These are phyloP conservation scores for Solanum hybrid DNA, from an alignment of 305 asterid species.

Conservation along the genomic window DNA sequence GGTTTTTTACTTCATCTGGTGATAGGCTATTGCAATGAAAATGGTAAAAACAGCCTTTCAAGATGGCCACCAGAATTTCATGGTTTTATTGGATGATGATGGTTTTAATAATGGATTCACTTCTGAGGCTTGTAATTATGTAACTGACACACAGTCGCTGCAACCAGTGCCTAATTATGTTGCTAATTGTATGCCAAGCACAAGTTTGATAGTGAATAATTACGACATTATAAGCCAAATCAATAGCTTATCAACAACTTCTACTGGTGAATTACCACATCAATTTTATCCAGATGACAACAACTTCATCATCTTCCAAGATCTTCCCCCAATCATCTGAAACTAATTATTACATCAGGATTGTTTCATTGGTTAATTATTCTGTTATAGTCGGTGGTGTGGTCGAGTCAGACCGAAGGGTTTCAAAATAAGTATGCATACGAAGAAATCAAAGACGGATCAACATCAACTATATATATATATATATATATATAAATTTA, in stretches of 20 bases:
- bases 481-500: too few relatives aligned
- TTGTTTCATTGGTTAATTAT: background rate
- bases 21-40: background rate
- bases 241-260: background rate
- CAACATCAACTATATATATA: too few relatives aligned
- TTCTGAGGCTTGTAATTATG: background rate
- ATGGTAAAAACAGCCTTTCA: background rate
- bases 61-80: background rate
- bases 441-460: too few relatives aligned
- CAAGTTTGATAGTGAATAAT: background rate
- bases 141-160: background rate
- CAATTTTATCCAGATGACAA: background rate
- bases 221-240: background rate
- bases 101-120: background rate
- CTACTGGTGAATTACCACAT: background rate
- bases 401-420: background rate
- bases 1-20: background rate
- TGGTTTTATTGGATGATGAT: background rate
- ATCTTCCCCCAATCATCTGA: background rate
- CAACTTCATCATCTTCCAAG: background rate
- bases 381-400: accelerated
- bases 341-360: background rate
- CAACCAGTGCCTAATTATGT: background rate
- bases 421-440: background rate
- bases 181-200: background rate